These are phyloP conservation scores for Suhomyces chickasaworum DNA, from an alignment of 1,139 yeast species.

Conservation along the genomic window DNA sequence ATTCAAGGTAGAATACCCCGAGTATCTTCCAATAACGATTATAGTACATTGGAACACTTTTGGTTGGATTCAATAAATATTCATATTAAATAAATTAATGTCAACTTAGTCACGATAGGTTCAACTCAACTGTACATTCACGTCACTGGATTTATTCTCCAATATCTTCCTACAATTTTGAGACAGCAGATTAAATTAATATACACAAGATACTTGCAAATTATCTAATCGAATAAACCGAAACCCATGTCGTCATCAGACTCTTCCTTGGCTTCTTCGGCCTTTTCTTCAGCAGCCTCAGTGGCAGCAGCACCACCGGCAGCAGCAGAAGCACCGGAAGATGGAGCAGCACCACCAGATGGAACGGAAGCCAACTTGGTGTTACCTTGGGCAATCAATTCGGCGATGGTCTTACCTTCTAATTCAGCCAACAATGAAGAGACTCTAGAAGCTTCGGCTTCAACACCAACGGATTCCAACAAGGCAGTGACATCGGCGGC, in stretches of 20 bases:
- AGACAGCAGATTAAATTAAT: constrained; percentile 8
- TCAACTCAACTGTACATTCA: too few species aligned
- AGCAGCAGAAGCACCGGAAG: constrained; percentile 47
- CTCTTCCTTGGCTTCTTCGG: constrained; percentile 42
- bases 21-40: too few species aligned
- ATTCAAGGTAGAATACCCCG: too few species aligned
- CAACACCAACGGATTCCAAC: constrained; percentile 76
- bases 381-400: constrained; percentile 78
- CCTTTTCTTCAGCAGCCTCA: constrained; percentile 42
- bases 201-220: constrained; percentile 9
- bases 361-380: constrained; percentile 82
- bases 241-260: constrained; percentile 83
- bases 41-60: too few species aligned
- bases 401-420: constrained; percentile 76
- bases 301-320: constrained; percentile 44
- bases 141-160: too few species aligned
- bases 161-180: neutral
- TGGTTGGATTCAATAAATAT: too few species aligned
- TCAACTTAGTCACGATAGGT: too few species aligned
- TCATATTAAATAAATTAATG: too few species aligned
- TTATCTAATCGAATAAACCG: constrained; percentile 80
- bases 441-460: constrained; percentile 75
- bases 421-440: constrained; percentile 65
- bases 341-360: constrained; percentile 79
- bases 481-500: constrained; percentile 72